Percentiles rank a stretch among this genome's conserved stretches.
Evolutionary conservation across 2,329 filamentous ascomycete genomes (phyloP).

Genomic region (Pyrenophora seminiperda): DNA sequence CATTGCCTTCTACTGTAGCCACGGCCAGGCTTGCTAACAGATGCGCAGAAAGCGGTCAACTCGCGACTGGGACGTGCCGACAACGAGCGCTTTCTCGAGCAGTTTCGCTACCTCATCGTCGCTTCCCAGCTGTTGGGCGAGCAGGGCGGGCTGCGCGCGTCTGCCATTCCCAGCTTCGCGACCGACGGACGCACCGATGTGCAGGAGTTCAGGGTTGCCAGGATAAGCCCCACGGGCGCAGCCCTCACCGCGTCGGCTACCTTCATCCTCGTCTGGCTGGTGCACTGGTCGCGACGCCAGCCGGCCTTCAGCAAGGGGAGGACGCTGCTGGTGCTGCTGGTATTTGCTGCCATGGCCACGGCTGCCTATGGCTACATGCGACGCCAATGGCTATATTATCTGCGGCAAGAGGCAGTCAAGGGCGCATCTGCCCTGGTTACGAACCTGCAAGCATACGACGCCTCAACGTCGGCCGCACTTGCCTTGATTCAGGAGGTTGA

Average conservation of each 20-base stretch:
- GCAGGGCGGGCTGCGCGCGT: constrained; percentile 48
- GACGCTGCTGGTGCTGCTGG: constrained; percentile 52
- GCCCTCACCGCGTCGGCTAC: constrained; percentile 66
- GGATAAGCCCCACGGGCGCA: constrained; percentile 68
- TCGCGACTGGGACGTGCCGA: constrained; percentile 76
- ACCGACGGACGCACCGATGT: constrained; percentile 29
- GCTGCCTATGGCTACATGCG: constrained; percentile 74
- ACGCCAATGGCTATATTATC: constrained; percentile 79
- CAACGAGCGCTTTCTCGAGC: constrained; percentile 84
- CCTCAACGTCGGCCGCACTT: constrained; percentile 74
- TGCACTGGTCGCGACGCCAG: constrained; percentile 70
- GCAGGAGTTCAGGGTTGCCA: constrained; percentile 48
- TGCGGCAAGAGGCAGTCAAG: constrained; percentile 74
- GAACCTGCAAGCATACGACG: constrained; percentile 80
- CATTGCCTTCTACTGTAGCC: not conserved
- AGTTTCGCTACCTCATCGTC: constrained; percentile 91
- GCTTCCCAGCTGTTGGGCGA: constrained; percentile 86
- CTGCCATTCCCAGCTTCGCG: constrained; percentile 36
- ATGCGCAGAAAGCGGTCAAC: constrained; percentile 68
- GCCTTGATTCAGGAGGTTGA: constrained; percentile 94
- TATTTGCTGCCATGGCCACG: constrained; percentile 60
- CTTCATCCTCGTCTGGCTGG: constrained; percentile 67
- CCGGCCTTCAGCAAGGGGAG: constrained; percentile 62
- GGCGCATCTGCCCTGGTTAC: constrained; percentile 71
- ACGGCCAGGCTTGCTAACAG: constrained; percentile 18